Percentiles rank a stretch among this genome's conserved stretches.
Evolutionary conservation across 1,284 basidiomycete genomes (phyloP).

Genomic region (Prillingera fragicola): DNA sequence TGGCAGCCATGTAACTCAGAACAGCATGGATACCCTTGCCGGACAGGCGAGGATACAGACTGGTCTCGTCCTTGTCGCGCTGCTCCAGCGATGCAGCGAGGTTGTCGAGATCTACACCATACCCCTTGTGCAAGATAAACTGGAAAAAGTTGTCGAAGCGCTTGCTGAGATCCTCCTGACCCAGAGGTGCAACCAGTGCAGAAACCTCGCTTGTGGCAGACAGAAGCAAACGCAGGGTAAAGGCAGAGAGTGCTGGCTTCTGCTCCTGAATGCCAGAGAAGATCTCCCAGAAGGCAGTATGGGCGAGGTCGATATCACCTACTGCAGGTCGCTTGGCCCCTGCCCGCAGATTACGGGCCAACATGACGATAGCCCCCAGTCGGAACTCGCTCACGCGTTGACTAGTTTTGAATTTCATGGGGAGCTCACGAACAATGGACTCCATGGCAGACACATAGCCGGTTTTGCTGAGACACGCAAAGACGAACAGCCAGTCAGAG

Average conservation of each 20-base stretch:
- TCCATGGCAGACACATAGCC: slow-evolving; percentile 9
- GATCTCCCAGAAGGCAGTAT: slow-evolving; percentile 14
- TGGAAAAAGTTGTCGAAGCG: slow-evolving; percentile 10
- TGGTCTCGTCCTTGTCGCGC: not conserved
- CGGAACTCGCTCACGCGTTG: slow-evolving; percentile 4
- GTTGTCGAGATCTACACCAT: slow-evolving; percentile 15
- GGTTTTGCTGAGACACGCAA: slow-evolving; percentile 6
- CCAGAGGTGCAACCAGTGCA: not conserved
- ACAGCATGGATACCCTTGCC: slow-evolving; percentile 8
- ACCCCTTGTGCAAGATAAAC: slow-evolving; percentile 10
- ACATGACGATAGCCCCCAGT: slow-evolving; percentile 11
- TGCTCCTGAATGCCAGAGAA: slow-evolving; percentile 8
- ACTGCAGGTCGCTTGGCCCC: not conserved
- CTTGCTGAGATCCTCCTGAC: not conserved
- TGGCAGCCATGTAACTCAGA: slow-evolving; percentile 3
- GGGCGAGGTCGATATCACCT: slow-evolving; percentile 3
- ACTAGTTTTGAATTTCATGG: slow-evolving; percentile 3
- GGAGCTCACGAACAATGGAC: slow-evolving; percentile 5
- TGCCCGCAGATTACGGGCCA: slow-evolving; percentile 5
- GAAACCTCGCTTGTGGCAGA: slow-evolving; percentile 4
- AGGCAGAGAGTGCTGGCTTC: slow-evolving; percentile 1
- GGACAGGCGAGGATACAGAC: not conserved
- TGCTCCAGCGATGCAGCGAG: slow-evolving; percentile 10
- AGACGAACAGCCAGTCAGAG: slow-evolving; percentile 14
- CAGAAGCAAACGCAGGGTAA: slow-evolving; percentile 12